Conservation (phyloP, 2,329 filamentous ascomycete species). For the Neurospora sp. region DNA sequence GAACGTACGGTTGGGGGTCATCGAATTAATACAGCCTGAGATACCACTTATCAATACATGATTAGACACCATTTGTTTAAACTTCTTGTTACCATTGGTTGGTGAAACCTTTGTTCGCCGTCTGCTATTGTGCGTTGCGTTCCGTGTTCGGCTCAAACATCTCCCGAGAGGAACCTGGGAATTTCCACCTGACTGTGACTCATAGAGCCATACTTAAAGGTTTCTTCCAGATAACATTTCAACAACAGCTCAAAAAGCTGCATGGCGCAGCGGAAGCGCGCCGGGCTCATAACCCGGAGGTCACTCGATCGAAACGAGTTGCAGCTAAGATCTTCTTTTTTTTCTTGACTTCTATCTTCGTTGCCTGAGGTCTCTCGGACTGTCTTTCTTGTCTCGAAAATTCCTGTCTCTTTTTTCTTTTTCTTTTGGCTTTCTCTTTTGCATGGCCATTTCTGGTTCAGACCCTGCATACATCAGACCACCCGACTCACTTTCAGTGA, state of each 20-base stretch:
- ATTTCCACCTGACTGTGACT: background rate
- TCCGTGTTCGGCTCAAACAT: background rate
- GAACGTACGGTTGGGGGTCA: background rate
- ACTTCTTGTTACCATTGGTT: background rate
- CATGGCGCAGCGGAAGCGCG: constrained; percentile 19
- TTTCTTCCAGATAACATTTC: background rate
- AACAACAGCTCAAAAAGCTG: constrained; percentile 9
- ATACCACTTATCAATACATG: background rate
- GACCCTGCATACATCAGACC: background rate
- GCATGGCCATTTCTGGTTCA: background rate
- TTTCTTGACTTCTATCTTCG: background rate
- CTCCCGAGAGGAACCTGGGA: background rate
- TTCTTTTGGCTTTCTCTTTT: background rate
- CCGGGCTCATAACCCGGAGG: constrained; percentile 23
- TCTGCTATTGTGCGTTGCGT: background rate
- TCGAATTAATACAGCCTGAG: background rate
- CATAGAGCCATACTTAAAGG: background rate
- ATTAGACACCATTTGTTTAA: background rate
- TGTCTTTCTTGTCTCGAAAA: background rate
- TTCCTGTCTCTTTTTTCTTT: background rate
- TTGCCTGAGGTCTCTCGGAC: background rate
- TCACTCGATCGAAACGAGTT: constrained; percentile 18
- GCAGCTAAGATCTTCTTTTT: constrained; percentile 12
- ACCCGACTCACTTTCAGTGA: background rate
- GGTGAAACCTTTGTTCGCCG: background rate